Evolutionary conservation across 2,329 filamentous ascomycete species (phyloP).

Genomic region (Lecanoromycetidae sp.): DNA sequence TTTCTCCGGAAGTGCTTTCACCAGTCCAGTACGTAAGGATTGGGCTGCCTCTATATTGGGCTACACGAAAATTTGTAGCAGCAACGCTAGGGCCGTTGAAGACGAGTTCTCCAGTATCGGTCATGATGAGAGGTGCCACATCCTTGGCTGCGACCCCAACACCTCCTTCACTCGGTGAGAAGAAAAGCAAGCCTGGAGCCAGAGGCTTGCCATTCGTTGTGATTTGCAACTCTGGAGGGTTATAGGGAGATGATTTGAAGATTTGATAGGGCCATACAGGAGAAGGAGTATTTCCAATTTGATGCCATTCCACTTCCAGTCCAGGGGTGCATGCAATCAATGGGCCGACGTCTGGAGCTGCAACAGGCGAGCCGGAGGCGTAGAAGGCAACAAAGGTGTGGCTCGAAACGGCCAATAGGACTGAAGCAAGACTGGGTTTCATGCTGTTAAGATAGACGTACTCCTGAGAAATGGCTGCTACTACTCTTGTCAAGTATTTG

Average conservation of each 20-base stretch:
- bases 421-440: not conserved
- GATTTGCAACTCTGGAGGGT: slow-evolving; percentile 9
- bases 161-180: not conserved
- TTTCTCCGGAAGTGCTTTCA: not conserved
- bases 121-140: slow-evolving; percentile 9
- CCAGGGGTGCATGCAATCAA: not conserved
- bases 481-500: not conserved
- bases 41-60: not conserved
- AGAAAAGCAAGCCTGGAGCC: slow-evolving; percentile 7
- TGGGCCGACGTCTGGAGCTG: not conserved
- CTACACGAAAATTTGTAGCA: slow-evolving; percentile 4
- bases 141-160: not conserved
- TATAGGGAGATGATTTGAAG: slow-evolving; percentile 8
- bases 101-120: slow-evolving; percentile 11
- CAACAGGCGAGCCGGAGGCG: not conserved
- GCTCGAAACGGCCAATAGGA: not conserved
- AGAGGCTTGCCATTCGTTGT: slow-evolving; percentile 6
- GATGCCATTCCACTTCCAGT: not conserved
- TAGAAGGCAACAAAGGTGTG: not conserved
- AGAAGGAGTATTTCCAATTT: not conserved
- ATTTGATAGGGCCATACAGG: slow-evolving; percentile 10
- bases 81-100: slow-evolving; percentile 3
- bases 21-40: slow-evolving; percentile 11
- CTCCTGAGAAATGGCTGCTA: not conserved
- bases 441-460: not conserved